These are phyloP conservation scores for Suhomyces chickasaworum DNA, from an alignment of 1,139 yeast genomes.

Conservation along the genomic window DNA sequence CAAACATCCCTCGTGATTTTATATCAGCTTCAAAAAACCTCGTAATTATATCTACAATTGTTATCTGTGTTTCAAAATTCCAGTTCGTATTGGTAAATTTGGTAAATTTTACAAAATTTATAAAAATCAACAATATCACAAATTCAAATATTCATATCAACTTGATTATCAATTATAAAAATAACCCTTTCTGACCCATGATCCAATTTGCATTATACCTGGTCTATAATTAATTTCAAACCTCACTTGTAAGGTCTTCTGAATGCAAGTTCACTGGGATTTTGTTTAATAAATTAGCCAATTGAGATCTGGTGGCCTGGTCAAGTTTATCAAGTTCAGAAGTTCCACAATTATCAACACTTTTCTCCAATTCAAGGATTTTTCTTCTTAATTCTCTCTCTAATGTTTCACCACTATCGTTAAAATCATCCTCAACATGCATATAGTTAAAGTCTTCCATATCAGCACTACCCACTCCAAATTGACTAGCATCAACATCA, in stretches of 20 bases:
- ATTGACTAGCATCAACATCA: constrained; percentile 42
- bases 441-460: constrained; percentile 54
- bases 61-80: too few species aligned
- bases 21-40: too few species aligned
- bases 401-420: constrained; percentile 8
- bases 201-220: background rate
- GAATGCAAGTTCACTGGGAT: constrained; percentile 2
- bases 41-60: too few species aligned
- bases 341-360: constrained; percentile 16
- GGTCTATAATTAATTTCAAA: background rate
- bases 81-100: too few species aligned
- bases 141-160: too few species aligned
- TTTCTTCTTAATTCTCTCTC: constrained; percentile 17
- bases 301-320: constrained; percentile 5
- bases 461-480: constrained; percentile 64
- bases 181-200: too few species aligned
- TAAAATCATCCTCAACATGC: constrained; percentile 24
- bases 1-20: too few species aligned
- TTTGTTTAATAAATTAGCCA: constrained; percentile 4
- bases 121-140: too few species aligned
- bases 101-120: too few species aligned
- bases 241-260: background rate
- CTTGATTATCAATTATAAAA: too few species aligned
- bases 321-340: constrained; percentile 21
- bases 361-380: constrained; percentile 16